A percentile compares a stretch with the other conserved stretches of the same genome.
phyloP scores from a whole-genome alignment of 1,139 yeast species.

The Petasospora rhodanensis region DNA sequence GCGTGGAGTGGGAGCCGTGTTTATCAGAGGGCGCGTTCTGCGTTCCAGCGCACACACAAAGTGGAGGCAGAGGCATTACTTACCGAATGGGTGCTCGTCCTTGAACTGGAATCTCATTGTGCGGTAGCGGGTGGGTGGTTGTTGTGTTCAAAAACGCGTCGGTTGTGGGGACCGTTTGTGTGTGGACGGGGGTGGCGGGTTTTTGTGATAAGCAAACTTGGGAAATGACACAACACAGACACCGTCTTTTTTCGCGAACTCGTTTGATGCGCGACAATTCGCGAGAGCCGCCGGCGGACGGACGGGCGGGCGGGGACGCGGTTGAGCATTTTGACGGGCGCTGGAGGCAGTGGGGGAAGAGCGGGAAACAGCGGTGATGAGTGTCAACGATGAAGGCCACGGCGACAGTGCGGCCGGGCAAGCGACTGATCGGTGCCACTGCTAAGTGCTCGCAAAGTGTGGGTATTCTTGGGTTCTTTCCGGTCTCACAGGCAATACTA shows the following conservation, averaged over 20 bases:
- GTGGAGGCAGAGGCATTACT: constrained; percentile 22
- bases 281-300: too few relatives aligned
- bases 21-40: not conserved
- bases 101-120: constrained; percentile 85
- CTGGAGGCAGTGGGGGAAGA: not conserved
- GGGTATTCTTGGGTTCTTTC: too few relatives aligned
- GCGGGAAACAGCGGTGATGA: not conserved
- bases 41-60: too few relatives aligned
- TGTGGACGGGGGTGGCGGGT: not conserved
- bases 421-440: not conserved
- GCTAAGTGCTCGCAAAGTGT: not conserved
- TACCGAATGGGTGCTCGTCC: constrained; percentile 87
- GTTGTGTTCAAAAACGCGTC: too few relatives aligned
- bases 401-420: not conserved
- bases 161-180: too few relatives aligned
- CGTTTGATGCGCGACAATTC: too few relatives aligned
- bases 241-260: too few relatives aligned
- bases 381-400: not conserved
- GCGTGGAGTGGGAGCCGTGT: too few relatives aligned
- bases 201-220: constrained; percentile 2
- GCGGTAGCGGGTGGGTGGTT: constrained; percentile 1
- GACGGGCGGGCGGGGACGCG: not conserved
- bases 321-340: not conserved
- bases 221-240: too few relatives aligned
- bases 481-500: too few relatives aligned